Base-by-base conservation (phyloP, 208 protist species). In the Lotmaria passim region DNA sequence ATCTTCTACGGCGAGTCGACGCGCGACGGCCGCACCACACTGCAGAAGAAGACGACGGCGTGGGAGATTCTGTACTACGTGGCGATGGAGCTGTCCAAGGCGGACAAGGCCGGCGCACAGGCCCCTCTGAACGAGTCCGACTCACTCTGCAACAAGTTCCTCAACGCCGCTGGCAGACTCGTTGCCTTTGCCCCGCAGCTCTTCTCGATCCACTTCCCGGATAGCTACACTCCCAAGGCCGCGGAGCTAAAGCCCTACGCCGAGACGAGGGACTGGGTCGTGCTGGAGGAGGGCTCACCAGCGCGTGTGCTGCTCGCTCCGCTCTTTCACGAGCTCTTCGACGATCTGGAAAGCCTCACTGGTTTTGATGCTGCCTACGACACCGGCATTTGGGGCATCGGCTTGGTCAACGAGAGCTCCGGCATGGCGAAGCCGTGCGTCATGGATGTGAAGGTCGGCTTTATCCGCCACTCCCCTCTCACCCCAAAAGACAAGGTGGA, bases 371-470 rank as follows among this genome's bases (percentile, higher is more conserved):
- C 59, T 12, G 72, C 51, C 31, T 83, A 78, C 51, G 83, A 89
- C 63, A 73, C 69, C 24, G 50, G 65, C 15, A 38, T 65, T 24
- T 94, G 89, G 86, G 62, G 68, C 31, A 48, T 93, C 26, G 78
- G 84, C 50, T 69, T 94, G 17, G 64, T 88, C n/a, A 86, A 94
- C 59, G 74, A 83, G 51, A 85, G 79, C 11, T 67, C 52, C 17
- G 77, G 72, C 23, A 78, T 91, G 61, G 24, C 15, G 21, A 47
- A 31, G 59, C 78, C 85, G 8, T 90, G 80, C 60, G 78, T 86
- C n/a, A 82, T 90, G 73, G 90, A 95, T 59, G 52, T 93, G 36
- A 95, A 95, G 68, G 34, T 95, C 19, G 90, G 90, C 47, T 83
- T 71, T 58, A 63, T 86, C n/a, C 85, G 86, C 5, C 78, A 89